Percentiles rank a stretch among this genome's conserved stretches.
These are phyloP conservation scores for Gleditsia sinensis DNA, from an alignment of 306 rosid species.

Conservation along the genomic window DNA sequence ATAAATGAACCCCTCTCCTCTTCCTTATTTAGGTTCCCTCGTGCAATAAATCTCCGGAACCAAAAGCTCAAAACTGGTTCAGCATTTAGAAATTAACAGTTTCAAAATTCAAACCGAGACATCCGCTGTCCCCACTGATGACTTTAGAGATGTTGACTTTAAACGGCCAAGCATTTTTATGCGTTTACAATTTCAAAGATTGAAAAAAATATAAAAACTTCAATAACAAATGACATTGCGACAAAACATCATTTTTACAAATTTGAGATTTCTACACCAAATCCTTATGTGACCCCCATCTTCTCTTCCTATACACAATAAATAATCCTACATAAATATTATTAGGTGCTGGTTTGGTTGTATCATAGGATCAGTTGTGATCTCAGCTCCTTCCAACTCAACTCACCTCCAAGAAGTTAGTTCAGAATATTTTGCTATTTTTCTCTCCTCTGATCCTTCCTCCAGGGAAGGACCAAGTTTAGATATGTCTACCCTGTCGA, in stretches of 20 bases:
- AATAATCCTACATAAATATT: constrained; percentile 29
- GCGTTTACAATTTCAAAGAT: constrained; percentile 31
- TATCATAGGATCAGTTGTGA: constrained; percentile 39
- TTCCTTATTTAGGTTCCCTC: too few relatives aligned
- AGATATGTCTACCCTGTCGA: constrained; percentile 49
- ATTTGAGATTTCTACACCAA: neutral
- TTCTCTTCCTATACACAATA: constrained; percentile 11
- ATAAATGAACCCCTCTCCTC: too few relatives aligned
- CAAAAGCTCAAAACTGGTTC: neutral
- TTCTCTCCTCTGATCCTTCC: neutral
- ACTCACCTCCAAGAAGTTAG: neutral
- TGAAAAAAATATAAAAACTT: neutral
- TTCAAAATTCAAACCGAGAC: constrained; percentile 36
- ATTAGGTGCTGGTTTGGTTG: neutral
- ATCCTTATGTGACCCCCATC: too few relatives aligned
- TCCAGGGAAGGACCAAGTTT: neutral
- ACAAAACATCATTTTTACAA: constrained; percentile 1
- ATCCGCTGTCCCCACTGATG: constrained; percentile 17
- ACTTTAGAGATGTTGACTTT: constrained; percentile 39
- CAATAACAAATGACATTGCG: constrained; percentile 25
- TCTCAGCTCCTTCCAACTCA: constrained; percentile 20
- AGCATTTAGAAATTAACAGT: neutral
- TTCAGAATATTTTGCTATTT: neutral
- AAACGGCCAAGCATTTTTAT: neutral
- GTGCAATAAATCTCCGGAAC: too few relatives aligned